Conservation (phyloP, 495 filamentous ascomycete genomes). For the Annulohypoxylon stygium region DNA sequence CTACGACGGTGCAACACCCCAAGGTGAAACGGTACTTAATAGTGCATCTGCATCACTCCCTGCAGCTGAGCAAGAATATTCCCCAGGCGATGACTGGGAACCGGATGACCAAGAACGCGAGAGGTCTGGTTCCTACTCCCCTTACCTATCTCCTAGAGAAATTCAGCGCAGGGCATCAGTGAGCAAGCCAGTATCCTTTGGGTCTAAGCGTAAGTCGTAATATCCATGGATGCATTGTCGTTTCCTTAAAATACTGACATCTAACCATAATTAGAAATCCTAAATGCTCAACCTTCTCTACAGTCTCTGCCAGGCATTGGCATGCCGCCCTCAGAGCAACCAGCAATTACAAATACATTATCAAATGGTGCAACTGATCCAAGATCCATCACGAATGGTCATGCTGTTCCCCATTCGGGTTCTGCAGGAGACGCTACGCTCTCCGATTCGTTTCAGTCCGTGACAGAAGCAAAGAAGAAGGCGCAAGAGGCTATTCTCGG, state of each 20-base stretch:
- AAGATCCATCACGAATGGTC: neutral
- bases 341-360: neutral
- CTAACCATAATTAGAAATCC: slow-evolving; percentile 37
- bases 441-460: slow-evolving; percentile 34
- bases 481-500: slow-evolving; percentile 77
- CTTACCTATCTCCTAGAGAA: slow-evolving; percentile 62
- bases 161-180: slow-evolving; percentile 52
- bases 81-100: slow-evolving; percentile 49
- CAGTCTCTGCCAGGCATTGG: slow-evolving; percentile 34
- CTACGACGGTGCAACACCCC: slow-evolving; percentile 47
- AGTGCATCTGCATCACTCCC: slow-evolving; percentile 37
- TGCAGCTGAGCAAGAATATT: slow-evolving; percentile 41
- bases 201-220: slow-evolving; percentile 40
- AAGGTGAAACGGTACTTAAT: slow-evolving; percentile 34
- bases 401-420: neutral
- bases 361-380: slow-evolving; percentile 5
- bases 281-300: neutral
- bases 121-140: slow-evolving; percentile 66
- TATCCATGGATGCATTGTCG: neutral
- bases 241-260: slow-evolving; percentile 6
- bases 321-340: neutral
- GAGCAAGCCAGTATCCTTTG: slow-evolving; percentile 38
- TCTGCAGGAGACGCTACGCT: neutral
- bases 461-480: slow-evolving; percentile 70
- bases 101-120: slow-evolving; percentile 52